Percentiles rank a stretch among this genome's conserved stretches.
These are phyloP conservation scores for Smallanthus sonchifolius DNA, from an alignment of 129 eudicot species.

Conservation along the genomic window DNA sequence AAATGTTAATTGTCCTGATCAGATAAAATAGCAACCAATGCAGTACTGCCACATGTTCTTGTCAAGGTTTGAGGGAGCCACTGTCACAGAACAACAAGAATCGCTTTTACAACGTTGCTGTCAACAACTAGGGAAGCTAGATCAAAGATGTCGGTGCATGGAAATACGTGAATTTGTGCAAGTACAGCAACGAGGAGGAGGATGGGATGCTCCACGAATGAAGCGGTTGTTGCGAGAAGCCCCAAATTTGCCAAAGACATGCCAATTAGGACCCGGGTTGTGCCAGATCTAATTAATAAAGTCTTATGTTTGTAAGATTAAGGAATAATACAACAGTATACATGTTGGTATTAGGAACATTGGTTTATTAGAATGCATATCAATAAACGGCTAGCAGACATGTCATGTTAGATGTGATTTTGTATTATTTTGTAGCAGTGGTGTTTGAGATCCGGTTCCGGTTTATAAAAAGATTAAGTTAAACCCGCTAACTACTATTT, in stretches of 20 bases:
- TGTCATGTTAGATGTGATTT: too few species aligned
- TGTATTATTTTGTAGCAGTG: too few species aligned
- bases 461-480: too few species aligned
- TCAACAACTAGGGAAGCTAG: conserved; percentile 23
- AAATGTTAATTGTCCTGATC: neutral
- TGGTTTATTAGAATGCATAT: too few species aligned
- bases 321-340: too few species aligned
- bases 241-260: conserved; percentile 17
- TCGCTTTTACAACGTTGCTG: conserved; percentile 26
- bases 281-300: neutral
- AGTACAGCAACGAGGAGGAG: conserved; percentile 16
- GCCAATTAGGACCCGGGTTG: neutral
- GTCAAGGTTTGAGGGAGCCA: conserved; percentile 8
- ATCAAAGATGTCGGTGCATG: conserved; percentile 10
- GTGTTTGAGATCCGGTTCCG: too few species aligned
- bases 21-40: conserved; percentile 11
- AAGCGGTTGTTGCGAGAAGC: conserved; percentile 20
- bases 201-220: conserved; percentile 29
- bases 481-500: too few species aligned
- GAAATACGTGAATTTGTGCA: conserved; percentile 25
- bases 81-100: neutral
- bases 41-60: conserved; percentile 27
- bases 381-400: too few species aligned
- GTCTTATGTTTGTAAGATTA: neutral
- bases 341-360: too few species aligned